A percentile compares a stretch with the other conserved stretches of the same genome.
phyloP scores from a whole-genome alignment of 2,329 filamentous ascomycete species.

The Aspergillus unguis region DNA sequence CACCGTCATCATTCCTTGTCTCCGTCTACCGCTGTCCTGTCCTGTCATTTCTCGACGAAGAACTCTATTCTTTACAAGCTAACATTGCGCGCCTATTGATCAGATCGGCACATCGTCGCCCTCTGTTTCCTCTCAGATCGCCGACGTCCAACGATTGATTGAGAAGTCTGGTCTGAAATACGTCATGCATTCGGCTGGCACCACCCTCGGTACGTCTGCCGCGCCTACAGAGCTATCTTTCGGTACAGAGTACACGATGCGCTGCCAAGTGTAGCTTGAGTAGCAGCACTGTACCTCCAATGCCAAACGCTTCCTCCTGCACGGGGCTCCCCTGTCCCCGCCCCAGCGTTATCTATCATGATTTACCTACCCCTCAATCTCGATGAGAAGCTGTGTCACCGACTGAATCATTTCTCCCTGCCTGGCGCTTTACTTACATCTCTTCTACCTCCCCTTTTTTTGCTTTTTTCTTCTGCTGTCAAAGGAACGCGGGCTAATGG shows the following conservation, averaged over 20 bases:
- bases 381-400: not conserved
- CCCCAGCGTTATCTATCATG: not conserved
- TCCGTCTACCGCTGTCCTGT: not conserved
- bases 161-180: conserved; percentile 76
- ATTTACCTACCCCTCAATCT: not conserved
- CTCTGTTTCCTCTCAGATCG: conserved; percentile 79
- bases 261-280: no score
- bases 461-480: not conserved
- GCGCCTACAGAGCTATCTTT: not conserved
- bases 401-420: no score
- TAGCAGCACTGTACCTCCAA: no score
- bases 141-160: conserved; percentile 81
- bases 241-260: no score
- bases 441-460: not conserved
- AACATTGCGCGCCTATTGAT: not conserved
- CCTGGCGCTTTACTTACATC: not conserved
- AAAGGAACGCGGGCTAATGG: conserved; percentile 5
- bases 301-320: no score
- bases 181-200: conserved; percentile 89
- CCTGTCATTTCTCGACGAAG: not conserved
- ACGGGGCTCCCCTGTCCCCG: not conserved
- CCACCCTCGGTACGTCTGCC: conserved; percentile 70
- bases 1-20: not conserved
- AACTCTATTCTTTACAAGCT: no score
- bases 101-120: conserved; percentile 75